phyloP scores from a whole-genome alignment of 2,329 filamentous ascomycete species.

The Ophiostoma sp. region DNA sequence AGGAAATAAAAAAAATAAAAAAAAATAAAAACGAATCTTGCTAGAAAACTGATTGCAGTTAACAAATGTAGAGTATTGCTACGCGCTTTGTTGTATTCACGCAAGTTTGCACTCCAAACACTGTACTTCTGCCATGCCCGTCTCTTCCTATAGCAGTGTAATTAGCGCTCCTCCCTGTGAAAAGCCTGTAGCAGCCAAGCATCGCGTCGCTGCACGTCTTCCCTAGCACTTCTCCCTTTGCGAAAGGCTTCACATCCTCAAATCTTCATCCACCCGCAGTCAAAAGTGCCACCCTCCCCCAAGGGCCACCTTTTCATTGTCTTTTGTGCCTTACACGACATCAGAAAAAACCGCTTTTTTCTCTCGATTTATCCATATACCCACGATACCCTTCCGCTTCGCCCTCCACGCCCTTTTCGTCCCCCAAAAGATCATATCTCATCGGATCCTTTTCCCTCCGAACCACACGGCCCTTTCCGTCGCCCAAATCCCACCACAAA shows the following conservation, averaged over 20 bases:
- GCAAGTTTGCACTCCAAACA: too few relatives aligned
- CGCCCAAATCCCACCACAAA: neutral
- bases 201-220: slow-evolving; percentile 23
- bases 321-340: neutral
- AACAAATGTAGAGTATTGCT: neutral
- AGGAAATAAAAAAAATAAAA: neutral
- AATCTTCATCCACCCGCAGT: neutral
- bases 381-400: neutral
- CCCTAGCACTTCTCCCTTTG: neutral
- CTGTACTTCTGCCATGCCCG: neutral
- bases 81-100: neutral
- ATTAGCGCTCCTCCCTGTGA: slow-evolving; percentile 2
- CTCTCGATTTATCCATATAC: neutral
- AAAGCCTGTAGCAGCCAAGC: slow-evolving; percentile 13
- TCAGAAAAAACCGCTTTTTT: neutral
- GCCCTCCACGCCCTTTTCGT: neutral
- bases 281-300: neutral
- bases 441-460: neutral
- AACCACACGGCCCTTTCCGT: neutral
- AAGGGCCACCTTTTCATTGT: neutral
- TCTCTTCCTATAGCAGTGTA: neutral
- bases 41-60: neutral
- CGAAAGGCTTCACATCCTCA: slow-evolving; percentile 1
- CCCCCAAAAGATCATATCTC: neutral
- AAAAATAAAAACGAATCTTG: neutral